A percentile compares a stretch with the other conserved stretches of the same genome.
phyloP scores from a whole-genome alignment of 1,284 basidiomycete species.

The Macrocystidia cucumis region DNA sequence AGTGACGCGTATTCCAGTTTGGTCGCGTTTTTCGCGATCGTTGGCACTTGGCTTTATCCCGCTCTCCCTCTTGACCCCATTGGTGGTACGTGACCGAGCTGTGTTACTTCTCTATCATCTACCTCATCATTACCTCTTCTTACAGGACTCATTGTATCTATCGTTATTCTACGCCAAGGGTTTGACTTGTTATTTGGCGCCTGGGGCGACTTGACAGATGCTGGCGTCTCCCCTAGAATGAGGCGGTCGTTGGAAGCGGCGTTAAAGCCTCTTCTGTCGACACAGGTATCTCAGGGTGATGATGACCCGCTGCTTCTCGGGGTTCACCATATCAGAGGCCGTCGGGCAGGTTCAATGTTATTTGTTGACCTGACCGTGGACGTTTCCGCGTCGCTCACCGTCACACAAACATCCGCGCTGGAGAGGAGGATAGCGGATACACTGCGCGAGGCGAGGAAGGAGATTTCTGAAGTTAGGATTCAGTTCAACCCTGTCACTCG shows the following conservation, averaged over 20 bases:
- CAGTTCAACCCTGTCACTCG: conserved; percentile 44
- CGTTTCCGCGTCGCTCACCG: conserved; percentile 54
- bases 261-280: conserved; percentile 45
- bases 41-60: conserved; percentile 81
- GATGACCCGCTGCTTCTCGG: conserved; percentile 31
- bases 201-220: conserved; percentile 81
- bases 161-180: conserved; percentile 88
- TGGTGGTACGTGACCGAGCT: conserved; percentile 53
- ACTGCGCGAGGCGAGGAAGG: conserved; percentile 56
- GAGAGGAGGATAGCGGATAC: conserved; percentile 57
- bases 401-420: conserved; percentile 48
- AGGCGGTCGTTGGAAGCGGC: conserved; percentile 43
- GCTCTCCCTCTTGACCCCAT: conserved; percentile 90
- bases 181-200: conserved; percentile 64
- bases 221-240: conserved; percentile 61
- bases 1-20: conserved; percentile 89
- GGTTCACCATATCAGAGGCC: conserved; percentile 64
- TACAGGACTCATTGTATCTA: conserved; percentile 81
- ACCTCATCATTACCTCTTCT: conserved; percentile 9
- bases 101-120: not conserved
- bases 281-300: conserved; percentile 11
- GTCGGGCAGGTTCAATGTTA: conserved; percentile 69
- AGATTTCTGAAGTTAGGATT: conserved; percentile 76
- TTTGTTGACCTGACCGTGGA: conserved; percentile 70
- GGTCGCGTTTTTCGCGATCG: conserved; percentile 84